phyloP scores from a whole-genome alignment of 371 early-diverging fungal species.

The Chytridiales sp. region DNA sequence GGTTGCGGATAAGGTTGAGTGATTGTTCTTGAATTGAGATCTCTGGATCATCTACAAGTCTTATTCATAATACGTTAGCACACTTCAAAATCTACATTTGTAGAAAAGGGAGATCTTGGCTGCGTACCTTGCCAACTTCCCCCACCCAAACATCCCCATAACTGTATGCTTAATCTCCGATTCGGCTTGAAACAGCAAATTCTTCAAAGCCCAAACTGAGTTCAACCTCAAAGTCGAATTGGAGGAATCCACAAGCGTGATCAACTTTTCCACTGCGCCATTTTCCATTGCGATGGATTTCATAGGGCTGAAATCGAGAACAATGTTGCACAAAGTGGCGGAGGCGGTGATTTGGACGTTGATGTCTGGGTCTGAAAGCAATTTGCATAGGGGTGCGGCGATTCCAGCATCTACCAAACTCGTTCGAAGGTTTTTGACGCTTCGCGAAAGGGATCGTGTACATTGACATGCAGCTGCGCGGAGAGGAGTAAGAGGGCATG shows the following conservation, averaged over 20 bases:
- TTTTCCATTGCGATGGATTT: slow-evolving; percentile 75
- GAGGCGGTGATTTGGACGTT: slow-evolving; percentile 74
- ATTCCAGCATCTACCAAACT: slow-evolving; percentile 80
- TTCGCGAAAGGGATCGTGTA: slow-evolving; percentile 72
- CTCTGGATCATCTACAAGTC: slow-evolving; percentile 65
- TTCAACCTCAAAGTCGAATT: slow-evolving; percentile 59
- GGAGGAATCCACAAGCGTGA: slow-evolving; percentile 56
- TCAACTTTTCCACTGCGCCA: slow-evolving; percentile 73
- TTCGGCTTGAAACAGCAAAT: slow-evolving; percentile 73
- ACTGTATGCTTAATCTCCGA: slow-evolving; percentile 65
- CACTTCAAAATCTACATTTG: not conserved
- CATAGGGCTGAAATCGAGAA: slow-evolving; percentile 87
- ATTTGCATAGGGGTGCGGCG: slow-evolving; percentile 66
- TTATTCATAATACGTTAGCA: slow-evolving; percentile 24
- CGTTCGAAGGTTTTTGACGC: slow-evolving; percentile 78
- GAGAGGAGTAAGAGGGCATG: slow-evolving; percentile 56
- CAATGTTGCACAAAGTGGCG: slow-evolving; percentile 83
- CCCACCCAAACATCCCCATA: slow-evolving; percentile 68
- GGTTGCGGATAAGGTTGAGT: slow-evolving; percentile 74
- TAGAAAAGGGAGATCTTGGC: not conserved
- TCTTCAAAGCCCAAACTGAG: slow-evolving; percentile 84
- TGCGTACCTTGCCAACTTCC: slow-evolving; percentile 51
- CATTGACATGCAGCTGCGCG: slow-evolving; percentile 82
- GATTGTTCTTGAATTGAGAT: slow-evolving; percentile 75
- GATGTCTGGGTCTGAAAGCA: slow-evolving; percentile 64